Evolutionary conservation across 2,329 filamentous ascomycete genomes (phyloP), one percentile per base, ranked within the genome.

Genomic region (Chlorencoelia australis): DNA sequence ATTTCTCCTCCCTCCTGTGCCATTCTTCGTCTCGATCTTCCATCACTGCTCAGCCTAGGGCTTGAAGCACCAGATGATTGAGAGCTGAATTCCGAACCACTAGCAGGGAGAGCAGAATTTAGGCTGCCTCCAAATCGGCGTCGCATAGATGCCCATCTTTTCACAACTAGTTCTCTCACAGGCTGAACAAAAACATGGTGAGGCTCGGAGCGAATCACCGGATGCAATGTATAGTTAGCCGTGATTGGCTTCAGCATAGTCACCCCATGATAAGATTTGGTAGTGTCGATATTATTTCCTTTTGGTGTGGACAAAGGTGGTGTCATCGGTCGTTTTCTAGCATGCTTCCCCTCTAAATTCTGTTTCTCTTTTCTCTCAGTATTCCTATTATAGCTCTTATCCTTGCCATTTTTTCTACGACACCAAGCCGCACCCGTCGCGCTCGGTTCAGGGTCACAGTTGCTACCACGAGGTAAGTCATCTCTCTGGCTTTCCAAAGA

Each of bases 141-240:
- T 30, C 48, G 33, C 17, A 55, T 39, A 5, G 43, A 45, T 10
- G 37, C 41, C 53, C 51, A 57, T 33, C 46, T 42, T 30, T 48
- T 52, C 4, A 55, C 51, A 3, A 53, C 50, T 6, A 54, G 35
- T 24, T 55, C 50, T 22, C 44, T 48, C 2, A 54, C 52, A 4
- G 52, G 52, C 24, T 56, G 52, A 4, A 56, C 41, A 21, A 51
- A 55, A 4, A 54, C 45, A 13, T 46, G 48, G 35, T 53, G 51
- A 9, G 48, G 48, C 16, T 55, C 52, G 1, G 50, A 53, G 5
- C 44, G 44, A 17, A 55, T 41, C 7, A 47, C 39, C 15, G 50
- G 40, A 8, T 52, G 44, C 10, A 53, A 25, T 5, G 40, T 41
- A 30, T 51, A 48, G 8, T 47, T 48, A 8, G 42, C 35, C 13